Base-by-base conservation (phyloP, 2,329 filamentous ascomycete genomes). In the Aspergillus terreus region DNA sequence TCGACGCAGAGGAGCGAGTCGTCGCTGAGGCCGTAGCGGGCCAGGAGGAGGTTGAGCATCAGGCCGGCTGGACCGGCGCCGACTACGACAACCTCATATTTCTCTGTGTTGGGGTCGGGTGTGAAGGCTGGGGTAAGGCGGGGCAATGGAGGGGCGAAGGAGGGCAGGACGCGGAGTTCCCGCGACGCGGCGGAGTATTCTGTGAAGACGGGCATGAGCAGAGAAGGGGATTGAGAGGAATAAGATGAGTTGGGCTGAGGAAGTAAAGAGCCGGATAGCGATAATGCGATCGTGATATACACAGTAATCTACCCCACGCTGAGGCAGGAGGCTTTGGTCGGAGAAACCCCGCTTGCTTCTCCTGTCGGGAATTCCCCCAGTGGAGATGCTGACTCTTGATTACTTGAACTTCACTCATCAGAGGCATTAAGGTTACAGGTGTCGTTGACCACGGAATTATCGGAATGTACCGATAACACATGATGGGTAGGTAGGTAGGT, bases 11-110 rank as follows among this genome's bases (percentile, higher is more conserved):
- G 60, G 6, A 76, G 58, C 1, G 71, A 73, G 17, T 64, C 59
- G 44, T 75, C 71, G 21, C 53, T 62, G 15, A 78, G 58, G 12
- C 75, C 75, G 50, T 74, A 74, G 25, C 74, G 71, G 6, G 75
- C 69, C 17, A 78, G 66, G 9, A 75, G 65, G 2, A 76, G 57
- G 17, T 67, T 61, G 6, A 75, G 62, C 60, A 76, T 71, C 1
- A 76, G 62, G 2, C 74, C 74, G 9, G 73, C 70, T 1, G 74
- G 74, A 9, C 74, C 74, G 32, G 70, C 72, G 40, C 74, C 74
- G 10, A 69, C 65, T 11, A 76, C 59, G 2, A 76, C 62, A 2
- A 76, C 72, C 55, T 76, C 73, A 60, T 74, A 75, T 50, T 61
- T 68, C 36, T 70, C 70, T 4, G 53, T 55, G 30, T 52, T 52